phyloP scores from a whole-genome alignment of 345 rosid genomes.

The Streptanthus diversifolius region DNA sequence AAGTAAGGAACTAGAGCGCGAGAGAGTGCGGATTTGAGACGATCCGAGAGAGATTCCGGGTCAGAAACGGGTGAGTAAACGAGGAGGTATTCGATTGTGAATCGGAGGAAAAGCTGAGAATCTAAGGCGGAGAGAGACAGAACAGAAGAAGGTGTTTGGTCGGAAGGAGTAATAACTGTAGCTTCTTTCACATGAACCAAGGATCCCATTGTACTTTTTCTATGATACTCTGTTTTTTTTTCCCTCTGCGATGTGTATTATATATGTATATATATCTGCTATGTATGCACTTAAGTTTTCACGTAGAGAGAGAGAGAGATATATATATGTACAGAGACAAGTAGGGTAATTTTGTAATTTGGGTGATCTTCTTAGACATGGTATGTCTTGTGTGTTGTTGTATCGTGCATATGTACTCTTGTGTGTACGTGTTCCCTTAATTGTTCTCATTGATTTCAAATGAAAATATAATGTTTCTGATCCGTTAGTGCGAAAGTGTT shows the following conservation, averaged over 20 bases:
- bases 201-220: slow-evolving; percentile 39
- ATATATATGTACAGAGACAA: background rate
- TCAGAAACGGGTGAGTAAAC: slow-evolving; percentile 45
- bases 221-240: slow-evolving; percentile 5
- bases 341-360: slow-evolving; percentile 20
- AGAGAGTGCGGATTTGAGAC: slow-evolving; percentile 59
- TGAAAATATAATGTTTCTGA: background rate
- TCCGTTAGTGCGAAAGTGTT: background rate
- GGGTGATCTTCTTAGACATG: background rate
- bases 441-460: background rate
- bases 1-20: slow-evolving; percentile 61
- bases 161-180: slow-evolving; percentile 50
- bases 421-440: slow-evolving; percentile 21
- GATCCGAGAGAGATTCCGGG: slow-evolving; percentile 31
- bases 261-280: slow-evolving; percentile 9
- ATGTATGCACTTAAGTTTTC: slow-evolving; percentile 12
- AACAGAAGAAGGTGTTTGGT: slow-evolving; percentile 56
- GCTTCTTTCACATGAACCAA: slow-evolving; percentile 54
- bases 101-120: slow-evolving; percentile 86
- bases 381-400: slow-evolving; percentile 25
- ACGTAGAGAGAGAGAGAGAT: background rate
- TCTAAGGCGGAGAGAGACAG: slow-evolving; percentile 77
- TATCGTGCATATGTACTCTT: slow-evolving; percentile 23
- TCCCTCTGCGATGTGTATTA: slow-evolving; percentile 13
- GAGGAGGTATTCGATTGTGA: slow-evolving; percentile 74